Evolutionary conservation across 106 monocot genomes (phyloP).

Genomic region (Dactylorhiza incarnata): DNA sequence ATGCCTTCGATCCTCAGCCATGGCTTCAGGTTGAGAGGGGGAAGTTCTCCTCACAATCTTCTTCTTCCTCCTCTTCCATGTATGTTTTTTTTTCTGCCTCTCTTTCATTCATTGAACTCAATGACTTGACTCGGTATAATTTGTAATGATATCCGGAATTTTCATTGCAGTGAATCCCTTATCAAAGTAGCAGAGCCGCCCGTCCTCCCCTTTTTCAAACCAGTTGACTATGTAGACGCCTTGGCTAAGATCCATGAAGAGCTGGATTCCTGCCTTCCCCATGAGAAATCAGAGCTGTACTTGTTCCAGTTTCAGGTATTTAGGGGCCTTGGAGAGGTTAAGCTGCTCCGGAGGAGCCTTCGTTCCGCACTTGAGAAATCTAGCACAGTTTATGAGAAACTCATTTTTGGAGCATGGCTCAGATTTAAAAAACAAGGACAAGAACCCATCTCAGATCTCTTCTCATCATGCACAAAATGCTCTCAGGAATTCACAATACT

Average conservation of each 20-base stretch:
- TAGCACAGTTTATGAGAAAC: constrained; percentile 61
- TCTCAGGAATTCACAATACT: constrained; percentile 48
- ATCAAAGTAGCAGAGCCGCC: constrained; percentile 82
- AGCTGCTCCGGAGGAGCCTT: constrained; percentile 82
- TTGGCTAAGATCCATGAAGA: constrained; percentile 93
- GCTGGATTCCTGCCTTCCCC: constrained; percentile 50
- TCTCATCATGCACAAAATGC: constrained; percentile 81
- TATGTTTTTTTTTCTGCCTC: constrained; percentile 24
- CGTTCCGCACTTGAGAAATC: constrained; percentile 66
- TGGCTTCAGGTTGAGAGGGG: constrained; percentile 99
- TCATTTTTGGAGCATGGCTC: constrained; percentile 81
- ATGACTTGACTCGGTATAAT: not conserved
- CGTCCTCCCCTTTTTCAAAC: constrained; percentile 71
- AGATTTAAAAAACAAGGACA: constrained; percentile 84
- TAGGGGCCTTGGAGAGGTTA: constrained; percentile 77
- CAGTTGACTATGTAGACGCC: constrained; percentile 82
- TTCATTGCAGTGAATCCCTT: constrained; percentile 62
- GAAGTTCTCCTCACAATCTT: constrained; percentile 61
- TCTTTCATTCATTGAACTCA: not conserved
- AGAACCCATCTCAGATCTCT: constrained; percentile 73
- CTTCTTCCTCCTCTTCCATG: constrained; percentile 77
- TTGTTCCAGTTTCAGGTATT: constrained; percentile 93
- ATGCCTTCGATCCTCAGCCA: constrained; percentile 86
- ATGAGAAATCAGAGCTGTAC: constrained; percentile 57
- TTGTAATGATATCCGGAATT: constrained; percentile 2